These are phyloP conservation scores for Eucalyptus pauciflora DNA, from an alignment of 345 rosid species.

Conservation along the genomic window DNA sequence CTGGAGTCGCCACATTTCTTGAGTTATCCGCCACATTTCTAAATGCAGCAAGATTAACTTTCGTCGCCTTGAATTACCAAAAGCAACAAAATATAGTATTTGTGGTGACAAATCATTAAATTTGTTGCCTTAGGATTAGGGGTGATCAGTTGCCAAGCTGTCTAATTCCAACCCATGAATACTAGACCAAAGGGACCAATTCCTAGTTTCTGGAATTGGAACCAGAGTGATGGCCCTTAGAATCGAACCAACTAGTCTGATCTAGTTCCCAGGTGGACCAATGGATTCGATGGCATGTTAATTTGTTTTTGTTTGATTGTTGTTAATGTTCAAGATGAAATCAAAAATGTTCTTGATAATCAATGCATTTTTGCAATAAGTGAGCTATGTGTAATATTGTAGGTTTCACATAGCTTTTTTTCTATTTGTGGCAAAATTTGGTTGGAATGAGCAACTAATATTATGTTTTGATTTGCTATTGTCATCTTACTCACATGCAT, in stretches of 20 bases:
- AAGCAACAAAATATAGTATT: not conserved
- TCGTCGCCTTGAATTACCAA: not conserved
- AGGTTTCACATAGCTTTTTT: not conserved
- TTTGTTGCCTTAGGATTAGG: not conserved
- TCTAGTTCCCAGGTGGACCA: fast-evolving
- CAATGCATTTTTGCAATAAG: too few relatives aligned
- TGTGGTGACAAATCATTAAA: fast-evolving
- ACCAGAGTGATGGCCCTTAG: fast-evolving
- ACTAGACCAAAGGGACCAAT: not conserved
- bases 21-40: too few relatives aligned
- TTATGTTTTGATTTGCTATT: not conserved
- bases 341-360: not conserved
- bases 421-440: not conserved
- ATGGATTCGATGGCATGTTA: not conserved
- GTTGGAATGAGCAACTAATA: not conserved
- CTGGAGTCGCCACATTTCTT: too few relatives aligned
- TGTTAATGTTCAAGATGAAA: not conserved
- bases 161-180: not conserved
- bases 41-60: not conserved
- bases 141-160: fast-evolving
- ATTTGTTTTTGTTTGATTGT: too few relatives aligned
- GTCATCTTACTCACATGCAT: not conserved
- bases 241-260: not conserved
- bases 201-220: not conserved
- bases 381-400: not conserved